Evolutionary conservation across 768 basidiomycete genomes (phyloP).

Genomic region (Podaxis carcinomalis): DNA sequence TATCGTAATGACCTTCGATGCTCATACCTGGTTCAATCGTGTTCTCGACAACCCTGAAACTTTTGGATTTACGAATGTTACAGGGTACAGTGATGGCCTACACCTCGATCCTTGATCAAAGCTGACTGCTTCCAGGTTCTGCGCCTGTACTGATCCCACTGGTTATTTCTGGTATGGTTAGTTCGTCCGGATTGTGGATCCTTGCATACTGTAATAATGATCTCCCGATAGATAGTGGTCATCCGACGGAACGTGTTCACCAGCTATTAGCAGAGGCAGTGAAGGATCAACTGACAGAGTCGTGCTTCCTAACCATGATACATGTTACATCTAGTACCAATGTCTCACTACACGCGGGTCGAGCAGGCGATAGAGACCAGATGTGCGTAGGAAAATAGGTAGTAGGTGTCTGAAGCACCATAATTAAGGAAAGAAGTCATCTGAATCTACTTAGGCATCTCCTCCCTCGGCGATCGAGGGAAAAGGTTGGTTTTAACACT

Average conservation of each 20-base stretch:
- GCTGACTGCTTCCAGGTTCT: constrained; percentile 30
- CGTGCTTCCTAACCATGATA: neutral
- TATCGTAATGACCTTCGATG: constrained; percentile 44
- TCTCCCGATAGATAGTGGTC: constrained; percentile 35
- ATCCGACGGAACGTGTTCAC: constrained; percentile 48
- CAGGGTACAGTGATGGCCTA: constrained; percentile 29
- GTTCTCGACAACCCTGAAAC: constrained; percentile 35
- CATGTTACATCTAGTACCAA: neutral
- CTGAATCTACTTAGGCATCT: neutral
- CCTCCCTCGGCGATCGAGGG: neutral
- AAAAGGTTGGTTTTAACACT: constrained; percentile 6
- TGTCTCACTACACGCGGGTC: neutral
- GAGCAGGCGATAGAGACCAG: constrained; percentile 9
- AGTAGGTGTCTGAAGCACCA: constrained; percentile 6
- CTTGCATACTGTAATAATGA: neutral
- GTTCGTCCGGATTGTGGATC: constrained; percentile 16
- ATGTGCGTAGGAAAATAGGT: neutral
- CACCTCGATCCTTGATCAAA: neutral
- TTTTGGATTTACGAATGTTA: constrained; percentile 45
- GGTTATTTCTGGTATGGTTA: constrained; percentile 52
- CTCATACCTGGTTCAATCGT: constrained; percentile 43
- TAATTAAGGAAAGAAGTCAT: constrained; percentile 1
- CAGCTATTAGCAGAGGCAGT: constrained; percentile 40
- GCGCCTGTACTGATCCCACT: constrained; percentile 39
- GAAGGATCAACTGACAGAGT: constrained; percentile 21